phyloP scores from a whole-genome alignment of 306 rosid species.

The Corylus heterophylla region DNA sequence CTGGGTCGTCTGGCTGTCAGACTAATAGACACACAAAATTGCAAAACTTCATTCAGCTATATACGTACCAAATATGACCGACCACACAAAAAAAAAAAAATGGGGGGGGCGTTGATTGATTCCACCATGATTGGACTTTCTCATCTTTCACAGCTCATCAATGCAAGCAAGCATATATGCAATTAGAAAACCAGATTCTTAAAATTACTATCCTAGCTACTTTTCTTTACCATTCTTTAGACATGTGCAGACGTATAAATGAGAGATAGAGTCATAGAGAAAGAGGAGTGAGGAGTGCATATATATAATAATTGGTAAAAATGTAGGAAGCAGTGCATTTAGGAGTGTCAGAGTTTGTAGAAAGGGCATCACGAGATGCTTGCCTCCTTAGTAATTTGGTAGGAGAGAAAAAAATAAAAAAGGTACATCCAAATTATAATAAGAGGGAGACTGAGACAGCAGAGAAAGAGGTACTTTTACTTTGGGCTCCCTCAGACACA shows the following conservation, averaged over 20 bases:
- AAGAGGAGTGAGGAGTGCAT: neutral
- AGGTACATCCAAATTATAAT: neutral
- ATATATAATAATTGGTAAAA: neutral
- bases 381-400: neutral
- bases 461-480: neutral
- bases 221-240: too few relatives aligned
- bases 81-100: too few relatives aligned
- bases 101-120: too few relatives aligned
- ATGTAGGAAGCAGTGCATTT: neutral
- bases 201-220: too few relatives aligned
- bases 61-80: too few relatives aligned
- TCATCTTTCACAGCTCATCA: too few relatives aligned
- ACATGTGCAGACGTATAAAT: too few relatives aligned
- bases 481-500: neutral
- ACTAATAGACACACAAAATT: too few relatives aligned
- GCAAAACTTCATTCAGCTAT: neutral
- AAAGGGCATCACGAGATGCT: conserved; percentile 22
- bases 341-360: conserved; percentile 2
- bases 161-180: too few relatives aligned
- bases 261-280: too few relatives aligned
- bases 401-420: neutral
- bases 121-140: too few relatives aligned
- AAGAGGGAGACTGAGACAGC: neutral
- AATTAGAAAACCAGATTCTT: too few relatives aligned
- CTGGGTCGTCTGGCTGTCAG: conserved; percentile 8